phyloP scores from a whole-genome alignment of 179 eudicot species.

The Amaranthus tricolor region DNA sequence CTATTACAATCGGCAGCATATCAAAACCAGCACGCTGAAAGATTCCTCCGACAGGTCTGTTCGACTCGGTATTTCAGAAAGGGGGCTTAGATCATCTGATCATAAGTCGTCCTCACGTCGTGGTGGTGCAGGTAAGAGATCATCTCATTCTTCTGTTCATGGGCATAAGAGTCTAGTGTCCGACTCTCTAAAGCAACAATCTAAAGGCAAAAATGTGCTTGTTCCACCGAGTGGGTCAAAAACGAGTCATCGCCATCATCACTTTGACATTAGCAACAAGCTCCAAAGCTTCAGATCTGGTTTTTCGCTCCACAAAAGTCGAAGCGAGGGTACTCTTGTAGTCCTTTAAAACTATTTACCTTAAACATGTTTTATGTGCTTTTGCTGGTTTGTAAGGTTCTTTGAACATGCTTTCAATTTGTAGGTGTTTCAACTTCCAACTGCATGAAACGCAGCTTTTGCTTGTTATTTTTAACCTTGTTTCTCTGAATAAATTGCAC shows the following conservation, averaged over 20 bases:
- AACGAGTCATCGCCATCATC: constrained; percentile 29
- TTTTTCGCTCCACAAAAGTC: constrained; percentile 49
- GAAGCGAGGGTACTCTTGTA: constrained; percentile 61
- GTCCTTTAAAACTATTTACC: constrained; percentile 25
- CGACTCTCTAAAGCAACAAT: constrained; percentile 42
- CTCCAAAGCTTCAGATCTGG: constrained; percentile 43
- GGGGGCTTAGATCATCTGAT: constrained; percentile 56
- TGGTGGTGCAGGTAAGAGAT: constrained; percentile 34
- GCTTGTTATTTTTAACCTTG: too few species aligned
- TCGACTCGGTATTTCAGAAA: constrained; percentile 57
- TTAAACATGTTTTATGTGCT: not conserved
- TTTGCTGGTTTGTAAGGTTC: not conserved
- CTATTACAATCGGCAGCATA: constrained; percentile 72
- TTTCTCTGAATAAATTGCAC: too few species aligned
- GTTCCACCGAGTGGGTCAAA: constrained; percentile 53
- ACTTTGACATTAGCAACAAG: constrained; percentile 40
- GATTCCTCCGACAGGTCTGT: constrained; percentile 66
- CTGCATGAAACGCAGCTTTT: too few species aligned
- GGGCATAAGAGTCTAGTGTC: constrained; percentile 44
- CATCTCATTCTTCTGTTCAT: constrained; percentile 44
- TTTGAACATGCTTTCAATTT: not conserved
- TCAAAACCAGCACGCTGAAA: constrained; percentile 56
- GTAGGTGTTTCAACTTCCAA: too few species aligned
- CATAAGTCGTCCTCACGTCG: constrained; percentile 48
- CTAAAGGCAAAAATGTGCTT: constrained; percentile 42